phyloP scores from a whole-genome alignment of 139 green algal genomes.

The Closterium sp. region DNA sequence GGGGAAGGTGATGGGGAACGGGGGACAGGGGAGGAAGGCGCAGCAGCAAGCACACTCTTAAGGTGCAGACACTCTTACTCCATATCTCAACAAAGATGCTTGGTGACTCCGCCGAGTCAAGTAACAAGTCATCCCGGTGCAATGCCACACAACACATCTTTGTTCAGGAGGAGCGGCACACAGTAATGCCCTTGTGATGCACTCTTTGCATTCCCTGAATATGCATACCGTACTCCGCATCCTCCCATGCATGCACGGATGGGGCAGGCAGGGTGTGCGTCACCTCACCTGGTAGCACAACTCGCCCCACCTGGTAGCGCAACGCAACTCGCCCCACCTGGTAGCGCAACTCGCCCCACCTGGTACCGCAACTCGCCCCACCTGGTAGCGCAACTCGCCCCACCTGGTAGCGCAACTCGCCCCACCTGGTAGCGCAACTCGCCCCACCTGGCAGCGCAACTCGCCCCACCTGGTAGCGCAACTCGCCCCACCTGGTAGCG shows the following conservation, averaged over 20 bases:
- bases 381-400: neutral
- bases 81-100: neutral
- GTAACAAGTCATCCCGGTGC: neutral
- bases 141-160: neutral
- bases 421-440: neutral
- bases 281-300: too few relatives aligned
- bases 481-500: neutral
- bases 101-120: neutral
- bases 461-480: neutral
- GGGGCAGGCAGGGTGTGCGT: neutral
- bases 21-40: neutral
- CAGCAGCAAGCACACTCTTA: neutral
- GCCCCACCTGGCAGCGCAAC: neutral
- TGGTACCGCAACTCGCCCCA: too few relatives aligned
- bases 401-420: slow-evolving; percentile 77
- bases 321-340: too few relatives aligned
- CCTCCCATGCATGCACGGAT: neutral
- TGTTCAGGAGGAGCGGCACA: neutral
- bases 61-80: neutral
- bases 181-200: neutral
- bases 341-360: neutral
- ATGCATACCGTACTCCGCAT: neutral
- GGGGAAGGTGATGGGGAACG: neutral
- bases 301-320: too few relatives aligned
- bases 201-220: neutral